Base-by-base conservation (phyloP, 176 grass and related monocot genomes). In the Triticum urartu region DNA sequence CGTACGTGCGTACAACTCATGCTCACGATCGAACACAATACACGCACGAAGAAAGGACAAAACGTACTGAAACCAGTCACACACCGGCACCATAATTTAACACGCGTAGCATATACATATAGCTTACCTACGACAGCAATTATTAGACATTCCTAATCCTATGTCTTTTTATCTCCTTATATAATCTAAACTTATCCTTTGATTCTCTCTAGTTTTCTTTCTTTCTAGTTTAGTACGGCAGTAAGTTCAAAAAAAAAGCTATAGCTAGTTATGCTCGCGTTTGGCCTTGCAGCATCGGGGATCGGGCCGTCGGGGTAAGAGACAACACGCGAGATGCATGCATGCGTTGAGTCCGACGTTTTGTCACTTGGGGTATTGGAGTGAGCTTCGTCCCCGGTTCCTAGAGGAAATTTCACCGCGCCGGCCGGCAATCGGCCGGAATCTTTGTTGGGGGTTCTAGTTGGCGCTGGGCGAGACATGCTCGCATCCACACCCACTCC, bases 1-100 rank as follows among this genome's bases (percentile, higher is more conserved):
- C 63, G 87, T 89, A 75, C 78, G 60, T 47, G 77, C 77, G 33
- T 58, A 83, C 64, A 70, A 69, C 79, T 82, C 88, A 68, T 82
- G 88, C 36, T 60, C 77, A 64, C 45, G 63, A 68, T 77, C 32
- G 0, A 78, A 45, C 43, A 9, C 67, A 8, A n/a, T 17, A 12
- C 4, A 36, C 66, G 11, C 13, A 35, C 28, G 4, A 33, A 47
- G 15, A 78, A 79, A 26, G 22, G 62, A 86, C 78, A 82, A 82
- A 82, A 69, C n/a, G 72, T 75, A 47, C 40, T 25, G 8, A 50
- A 56, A 65, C 75, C 15, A 58, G 43, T 7, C 2, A 21, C 15
- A 15, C 66, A 85, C 45, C 11, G 76, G 40, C 8, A 80, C n/a
- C 7, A 10, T n/a, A 32, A 33, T 43, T 75, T 67, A 58, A 58